These are phyloP conservation scores for Hyaloscypha bicolor DNA, from an alignment of 495 filamentous ascomycete species.

Conservation along the genomic window DNA sequence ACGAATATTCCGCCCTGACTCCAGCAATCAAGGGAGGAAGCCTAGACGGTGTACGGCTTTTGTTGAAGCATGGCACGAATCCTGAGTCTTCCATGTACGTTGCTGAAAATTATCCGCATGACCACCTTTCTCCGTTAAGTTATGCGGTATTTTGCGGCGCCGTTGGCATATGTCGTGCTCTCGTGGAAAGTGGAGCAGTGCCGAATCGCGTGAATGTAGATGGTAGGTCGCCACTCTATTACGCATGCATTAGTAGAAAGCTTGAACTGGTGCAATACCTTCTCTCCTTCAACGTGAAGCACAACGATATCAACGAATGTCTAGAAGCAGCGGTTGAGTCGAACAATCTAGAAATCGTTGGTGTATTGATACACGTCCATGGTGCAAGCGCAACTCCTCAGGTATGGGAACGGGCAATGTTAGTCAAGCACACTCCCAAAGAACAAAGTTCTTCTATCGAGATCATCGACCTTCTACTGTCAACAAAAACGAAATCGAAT, in stretches of 20 bases:
- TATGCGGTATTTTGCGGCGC: neutral
- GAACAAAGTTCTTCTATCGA: neutral
- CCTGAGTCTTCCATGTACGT: slow-evolving; percentile 5
- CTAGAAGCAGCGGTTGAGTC: neutral
- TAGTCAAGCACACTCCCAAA: neutral
- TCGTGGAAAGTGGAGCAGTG: slow-evolving; percentile 5
- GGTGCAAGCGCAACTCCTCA: neutral
- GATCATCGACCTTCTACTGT: slow-evolving; percentile 1
- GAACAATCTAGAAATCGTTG: neutral
- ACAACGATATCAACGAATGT: neutral
- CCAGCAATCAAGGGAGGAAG: neutral
- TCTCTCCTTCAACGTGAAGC: slow-evolving; percentile 6
- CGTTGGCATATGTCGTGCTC: neutral
- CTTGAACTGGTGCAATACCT: slow-evolving; percentile 10
- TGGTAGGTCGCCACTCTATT: neutral
- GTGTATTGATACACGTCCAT: neutral
- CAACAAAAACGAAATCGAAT: neutral
- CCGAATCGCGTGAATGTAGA: neutral
- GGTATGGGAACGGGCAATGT: neutral
- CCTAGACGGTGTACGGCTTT: neutral
- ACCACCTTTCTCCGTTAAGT: neutral
- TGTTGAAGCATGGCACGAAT: neutral
- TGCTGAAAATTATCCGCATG: neutral
- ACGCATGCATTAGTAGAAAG: neutral
- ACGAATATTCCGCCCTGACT: slow-evolving; percentile 1